A percentile compares a stretch with the other conserved stretches of the same genome.
Evolutionary conservation across 441 rosid genomes (phyloP).

Genomic region (Gossypium trilobum): DNA sequence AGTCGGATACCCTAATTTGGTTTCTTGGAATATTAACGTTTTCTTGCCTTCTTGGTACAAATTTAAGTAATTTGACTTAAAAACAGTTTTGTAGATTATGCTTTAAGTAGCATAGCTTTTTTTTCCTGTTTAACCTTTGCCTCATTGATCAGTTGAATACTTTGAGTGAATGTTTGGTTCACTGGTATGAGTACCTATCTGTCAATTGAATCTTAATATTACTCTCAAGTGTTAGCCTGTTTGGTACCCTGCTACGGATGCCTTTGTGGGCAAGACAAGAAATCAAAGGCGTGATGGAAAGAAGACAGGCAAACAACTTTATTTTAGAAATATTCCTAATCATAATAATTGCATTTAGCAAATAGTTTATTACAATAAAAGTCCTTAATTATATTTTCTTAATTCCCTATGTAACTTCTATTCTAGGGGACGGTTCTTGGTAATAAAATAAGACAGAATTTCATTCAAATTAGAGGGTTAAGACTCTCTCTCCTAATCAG

Average conservation of each 20-base stretch:
- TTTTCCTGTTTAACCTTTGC: neutral
- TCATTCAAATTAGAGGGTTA: neutral
- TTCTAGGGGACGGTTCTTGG: neutral
- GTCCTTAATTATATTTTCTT: neutral
- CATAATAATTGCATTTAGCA: neutral
- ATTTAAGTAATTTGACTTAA: neutral
- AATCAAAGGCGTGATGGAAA: neutral
- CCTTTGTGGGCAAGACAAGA: neutral
- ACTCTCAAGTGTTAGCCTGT: neutral
- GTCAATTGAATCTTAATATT: neutral
- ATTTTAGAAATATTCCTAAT: neutral
- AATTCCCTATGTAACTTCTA: neutral
- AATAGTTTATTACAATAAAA: no score
- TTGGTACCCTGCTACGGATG: neutral
- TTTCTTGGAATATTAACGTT: constrained; percentile 2
- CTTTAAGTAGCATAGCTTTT: neutral
- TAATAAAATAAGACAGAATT: no score
- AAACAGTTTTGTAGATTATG: neutral
- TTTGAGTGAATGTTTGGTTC: neutral
- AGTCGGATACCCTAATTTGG: neutral
- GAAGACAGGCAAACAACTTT: neutral
- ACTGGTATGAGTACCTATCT: neutral
- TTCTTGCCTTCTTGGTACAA: neutral
- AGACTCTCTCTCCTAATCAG: neutral
- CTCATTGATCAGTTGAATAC: neutral